These are phyloP conservation scores for Globisporangium heterothallicum DNA, from an alignment of 352 stramenopile species.

Conservation along the genomic window DNA sequence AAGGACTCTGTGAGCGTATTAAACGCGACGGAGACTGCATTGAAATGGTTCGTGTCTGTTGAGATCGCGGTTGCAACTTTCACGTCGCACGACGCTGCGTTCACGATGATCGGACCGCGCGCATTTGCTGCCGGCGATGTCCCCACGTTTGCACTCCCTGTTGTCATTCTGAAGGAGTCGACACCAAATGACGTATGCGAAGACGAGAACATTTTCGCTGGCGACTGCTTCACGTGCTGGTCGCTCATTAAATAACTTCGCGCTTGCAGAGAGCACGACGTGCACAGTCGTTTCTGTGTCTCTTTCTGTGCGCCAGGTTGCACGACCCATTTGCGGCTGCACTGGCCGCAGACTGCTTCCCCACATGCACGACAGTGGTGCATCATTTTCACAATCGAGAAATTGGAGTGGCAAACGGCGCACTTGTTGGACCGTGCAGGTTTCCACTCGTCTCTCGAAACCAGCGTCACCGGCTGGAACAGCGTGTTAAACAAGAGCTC, in stretches of 20 bases:
- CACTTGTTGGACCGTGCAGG: constrained; percentile 51
- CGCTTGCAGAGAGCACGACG: constrained; percentile 71
- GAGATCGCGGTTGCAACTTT: constrained; percentile 69
- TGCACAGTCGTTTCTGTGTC: constrained; percentile 74
- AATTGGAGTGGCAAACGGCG: constrained; percentile 54
- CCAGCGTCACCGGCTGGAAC: constrained; percentile 60
- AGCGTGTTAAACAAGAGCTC: constrained; percentile 83
- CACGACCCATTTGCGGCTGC: constrained; percentile 77
- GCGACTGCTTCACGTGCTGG: constrained; percentile 16
- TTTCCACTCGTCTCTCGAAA: constrained; percentile 63
- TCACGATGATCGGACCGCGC: constrained; percentile 7
- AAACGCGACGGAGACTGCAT: constrained; percentile 52
- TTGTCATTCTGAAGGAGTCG: constrained; percentile 19
- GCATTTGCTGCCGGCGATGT: not conserved
- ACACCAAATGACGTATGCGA: constrained; percentile 7
- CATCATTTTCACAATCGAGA: constrained; percentile 67
- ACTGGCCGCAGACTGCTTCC: constrained; percentile 77
- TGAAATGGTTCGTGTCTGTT: constrained; percentile 49
- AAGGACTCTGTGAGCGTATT: constrained; percentile 48
- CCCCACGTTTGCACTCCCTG: constrained; percentile 1
- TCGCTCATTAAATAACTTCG: constrained; percentile 45
- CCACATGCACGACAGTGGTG: constrained; percentile 82
- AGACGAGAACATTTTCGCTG: constrained; percentile 11
- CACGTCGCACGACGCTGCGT: constrained; percentile 33
- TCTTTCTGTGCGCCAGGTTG: constrained; percentile 50